Base-by-base conservation (phyloP, 345 rosid genomes). In the Raphanus sativus region DNA sequence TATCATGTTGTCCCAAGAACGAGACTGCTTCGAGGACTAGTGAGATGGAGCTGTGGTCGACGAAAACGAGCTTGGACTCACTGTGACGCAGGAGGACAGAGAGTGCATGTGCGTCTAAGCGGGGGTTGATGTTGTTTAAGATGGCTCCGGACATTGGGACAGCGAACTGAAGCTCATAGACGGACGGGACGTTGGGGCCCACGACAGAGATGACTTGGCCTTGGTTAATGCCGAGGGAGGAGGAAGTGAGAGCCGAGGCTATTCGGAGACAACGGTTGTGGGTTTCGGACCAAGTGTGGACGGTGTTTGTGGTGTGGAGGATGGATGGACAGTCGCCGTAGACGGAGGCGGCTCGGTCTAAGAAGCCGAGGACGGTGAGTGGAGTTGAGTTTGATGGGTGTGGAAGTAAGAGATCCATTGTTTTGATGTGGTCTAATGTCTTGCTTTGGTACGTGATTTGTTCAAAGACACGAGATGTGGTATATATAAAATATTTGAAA, bases 81-180 rank as follows among this genome's bases (percentile, higher is more conserved):
- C 90, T 75, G 79, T 90, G 94, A 8, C 65, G 86, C 2, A 90
- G 67, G 73, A 86, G 61, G 9, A 80, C 28, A 16, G 88, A 86
- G 64, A 90, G 55, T 3, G 90, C 84, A 40, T 78, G 83, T 1
- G 92, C 83, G 28, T 90, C 94, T 2, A 88, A 80, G 6, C 92
- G 91, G 0, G 86, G 83, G 77, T 88, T 89, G 80, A 89, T 73
- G 84, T 81, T 89, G 81, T 86, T 87, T 28, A 88, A 72, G 62
- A 89, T 40, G 50, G 90, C 91, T 4, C 94, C 91, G 32, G 91
- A 81, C 91, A 89, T 87, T 55, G 94, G 91, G 12, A 89, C 84
- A 3, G 88, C 89, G 42, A 89, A 89, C 64, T 86, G 94, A 52
- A 89, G 91, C 81, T 89, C 94, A 76, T 88, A 88, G 76, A 88